These are phyloP conservation scores for Panaeolus cyanescens DNA, from an alignment of 768 basidiomycete species.

Conservation along the genomic window DNA sequence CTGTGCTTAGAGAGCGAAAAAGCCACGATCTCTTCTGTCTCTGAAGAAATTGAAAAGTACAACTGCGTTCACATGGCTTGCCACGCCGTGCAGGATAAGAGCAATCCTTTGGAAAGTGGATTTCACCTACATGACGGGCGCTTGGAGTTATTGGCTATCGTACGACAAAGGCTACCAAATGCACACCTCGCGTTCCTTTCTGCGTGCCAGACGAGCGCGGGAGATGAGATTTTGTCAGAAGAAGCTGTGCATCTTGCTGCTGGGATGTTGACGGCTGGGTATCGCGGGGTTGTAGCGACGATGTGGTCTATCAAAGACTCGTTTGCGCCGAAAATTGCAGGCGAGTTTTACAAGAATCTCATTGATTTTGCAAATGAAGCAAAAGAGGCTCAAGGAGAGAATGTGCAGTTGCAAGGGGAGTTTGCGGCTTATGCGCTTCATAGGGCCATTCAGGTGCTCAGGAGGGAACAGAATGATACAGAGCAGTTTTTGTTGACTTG, in stretches of 20 bases:
- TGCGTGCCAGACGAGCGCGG: conserved; percentile 40
- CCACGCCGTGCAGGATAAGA: conserved; percentile 28
- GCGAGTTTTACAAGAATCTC: not conserved
- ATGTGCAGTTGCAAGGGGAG: not conserved
- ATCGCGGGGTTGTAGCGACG: conserved; percentile 8
- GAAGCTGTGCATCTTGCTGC: conserved; percentile 42
- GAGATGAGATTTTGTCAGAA: conserved; percentile 27
- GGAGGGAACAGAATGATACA: not conserved
- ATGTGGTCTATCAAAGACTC: conserved; percentile 10
- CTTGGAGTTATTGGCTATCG: conserved; percentile 14
- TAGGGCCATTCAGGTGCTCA: not conserved
- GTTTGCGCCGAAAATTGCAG: not conserved
- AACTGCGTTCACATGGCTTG: conserved; percentile 38
- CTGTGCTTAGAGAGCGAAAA: conserved; percentile 17
- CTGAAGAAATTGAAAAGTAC: conserved; percentile 14
- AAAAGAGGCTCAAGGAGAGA: not conserved
- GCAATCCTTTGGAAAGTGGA: conserved; percentile 23
- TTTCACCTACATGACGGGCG: conserved; percentile 20
- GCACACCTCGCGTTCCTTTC: conserved; percentile 26
- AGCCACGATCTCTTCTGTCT: conserved; percentile 16
- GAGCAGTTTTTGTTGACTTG: conserved; percentile 2
- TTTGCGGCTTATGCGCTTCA: conserved; percentile 3
- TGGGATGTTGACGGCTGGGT: conserved; percentile 33
- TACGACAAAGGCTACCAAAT: conserved; percentile 26
- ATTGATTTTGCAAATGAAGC: not conserved